phyloP scores from a whole-genome alignment of 2,329 filamentous ascomycete species.

The Incumbomyces delicatus region DNA sequence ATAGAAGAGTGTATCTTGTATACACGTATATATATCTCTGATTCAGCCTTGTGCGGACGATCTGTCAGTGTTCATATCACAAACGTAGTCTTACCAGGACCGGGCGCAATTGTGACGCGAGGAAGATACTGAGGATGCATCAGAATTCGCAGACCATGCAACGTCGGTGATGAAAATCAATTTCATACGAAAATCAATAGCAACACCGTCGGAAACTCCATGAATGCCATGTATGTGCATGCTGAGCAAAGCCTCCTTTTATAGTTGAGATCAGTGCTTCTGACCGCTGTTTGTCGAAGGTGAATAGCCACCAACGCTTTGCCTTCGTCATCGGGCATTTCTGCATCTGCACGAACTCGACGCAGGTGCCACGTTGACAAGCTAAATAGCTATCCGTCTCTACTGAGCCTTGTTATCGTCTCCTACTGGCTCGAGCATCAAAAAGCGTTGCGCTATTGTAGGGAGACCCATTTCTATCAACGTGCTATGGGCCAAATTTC shows the following conservation, averaged over 20 bases:
- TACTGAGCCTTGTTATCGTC: not conserved
- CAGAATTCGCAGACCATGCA: no score
- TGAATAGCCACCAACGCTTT: constrained; percentile 1
- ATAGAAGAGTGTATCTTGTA: not conserved
- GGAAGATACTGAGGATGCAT: no score
- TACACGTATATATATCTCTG: not conserved
- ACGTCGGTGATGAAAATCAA: no score
- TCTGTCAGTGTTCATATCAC: no score
- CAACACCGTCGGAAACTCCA: no score
- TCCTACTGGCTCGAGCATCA: constrained; percentile 1
- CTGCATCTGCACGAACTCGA: not conserved
- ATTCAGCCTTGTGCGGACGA: not conserved
- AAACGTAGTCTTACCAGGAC: no score
- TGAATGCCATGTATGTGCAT: no score
- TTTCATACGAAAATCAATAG: no score
- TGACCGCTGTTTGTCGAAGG: constrained; percentile 4
- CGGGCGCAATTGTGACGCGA: no score
- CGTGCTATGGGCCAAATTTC: not conserved
- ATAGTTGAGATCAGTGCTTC: not conserved
- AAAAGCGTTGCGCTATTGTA: not conserved
- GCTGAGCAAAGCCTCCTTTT: not conserved
- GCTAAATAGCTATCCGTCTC: constrained; percentile 5
- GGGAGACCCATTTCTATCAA: not conserved
- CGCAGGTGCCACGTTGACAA: constrained; percentile 4
- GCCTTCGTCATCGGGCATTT: constrained; percentile 1